Evolutionary conservation across 805 yeast genomes (phyloP), one percentile per base, ranked within the genome.

Genomic region (Vanderwaltozyma tropicalis): DNA sequence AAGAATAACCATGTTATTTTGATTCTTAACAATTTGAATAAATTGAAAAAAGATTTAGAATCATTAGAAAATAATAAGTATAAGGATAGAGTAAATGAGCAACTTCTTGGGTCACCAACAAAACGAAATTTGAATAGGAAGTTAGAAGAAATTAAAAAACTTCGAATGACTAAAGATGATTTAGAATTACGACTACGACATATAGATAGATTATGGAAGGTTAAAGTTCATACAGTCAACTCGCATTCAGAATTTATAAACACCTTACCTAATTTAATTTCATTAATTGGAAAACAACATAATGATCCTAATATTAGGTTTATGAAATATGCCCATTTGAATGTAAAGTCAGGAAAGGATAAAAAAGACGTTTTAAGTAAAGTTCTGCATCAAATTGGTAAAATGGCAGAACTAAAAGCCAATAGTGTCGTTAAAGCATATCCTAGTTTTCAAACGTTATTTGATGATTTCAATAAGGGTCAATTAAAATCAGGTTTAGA

Each of bases 241-340:
- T 54, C 71, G 68, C 13, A 65, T 71, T 1, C 66, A 63, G 57
- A 72, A 64, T 32, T 49, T 51, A 6, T 64, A 55, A 33, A 83
- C 4, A 76, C 84, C 76, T 49, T 79, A 13, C 69, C 64, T 32
- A 69, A 78, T 13, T 67, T 78, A 43, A 62, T 82, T 0, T 71
- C 76, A 45, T 66, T 85, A 0, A 65, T 80, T 6, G 66, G 76
- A 0, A 52, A 60, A 13, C 62, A 73, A 11, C 49, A 75, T 22
- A 73, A 74, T 54, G 86, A 79, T 49, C 72, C 72, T 17, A 57
- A 59, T 27, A 69, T 74, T 42, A 57, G 85, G 43, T 71, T 75
- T 50, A 63, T 66, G 40, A 71, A 70, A 28, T 64, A 75, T 38
- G 68, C 80, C 1, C 75, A 73, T 44, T 55, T 80, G 8, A 78